A percentile compares a stretch with the other conserved stretches of the same genome.
These are phyloP conservation scores for Solanum rostratum DNA, from an alignment of 257 asterid species.

Conservation along the genomic window DNA sequence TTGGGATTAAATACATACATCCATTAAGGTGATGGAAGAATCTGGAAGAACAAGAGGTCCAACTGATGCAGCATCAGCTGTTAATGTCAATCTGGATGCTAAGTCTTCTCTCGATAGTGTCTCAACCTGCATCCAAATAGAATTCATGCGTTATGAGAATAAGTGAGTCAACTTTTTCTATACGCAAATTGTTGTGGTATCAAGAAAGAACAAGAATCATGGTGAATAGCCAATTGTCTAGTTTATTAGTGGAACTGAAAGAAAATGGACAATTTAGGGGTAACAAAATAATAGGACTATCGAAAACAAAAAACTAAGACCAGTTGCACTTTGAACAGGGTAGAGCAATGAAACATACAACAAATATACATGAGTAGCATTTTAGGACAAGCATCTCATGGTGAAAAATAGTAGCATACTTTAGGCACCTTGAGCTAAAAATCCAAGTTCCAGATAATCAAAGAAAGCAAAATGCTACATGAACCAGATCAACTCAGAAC, in stretches of 20 bases:
- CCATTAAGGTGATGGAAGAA: slow-evolving; percentile 75
- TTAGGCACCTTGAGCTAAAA: neutral
- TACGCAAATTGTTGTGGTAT: neutral
- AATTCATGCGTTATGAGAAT: slow-evolving; percentile 1
- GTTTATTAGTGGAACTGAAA: neutral
- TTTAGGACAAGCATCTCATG: neutral
- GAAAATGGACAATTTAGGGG: neutral
- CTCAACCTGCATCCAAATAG: slow-evolving; percentile 57
- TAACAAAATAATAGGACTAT: neutral
- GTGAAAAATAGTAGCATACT: neutral
- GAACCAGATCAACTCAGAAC: neutral
- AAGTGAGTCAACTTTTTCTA: slow-evolving; percentile 1
- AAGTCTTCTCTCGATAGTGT: slow-evolving; percentile 78
- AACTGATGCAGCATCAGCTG: slow-evolving; percentile 69
- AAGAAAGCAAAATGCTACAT: neutral
- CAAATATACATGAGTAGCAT: neutral
- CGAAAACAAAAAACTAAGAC: neutral
- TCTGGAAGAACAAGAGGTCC: slow-evolving; percentile 80
- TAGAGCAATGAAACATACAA: neutral
- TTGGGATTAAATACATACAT: slow-evolving; percentile 35
- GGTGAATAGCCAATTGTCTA: neutral
- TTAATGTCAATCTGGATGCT: slow-evolving; percentile 87
- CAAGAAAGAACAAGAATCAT: neutral
- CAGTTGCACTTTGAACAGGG: neutral
- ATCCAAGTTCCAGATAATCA: neutral